These are phyloP conservation scores for Colletotrichum lini DNA, from an alignment of 2,329 filamentous ascomycete species.

Conservation along the genomic window DNA sequence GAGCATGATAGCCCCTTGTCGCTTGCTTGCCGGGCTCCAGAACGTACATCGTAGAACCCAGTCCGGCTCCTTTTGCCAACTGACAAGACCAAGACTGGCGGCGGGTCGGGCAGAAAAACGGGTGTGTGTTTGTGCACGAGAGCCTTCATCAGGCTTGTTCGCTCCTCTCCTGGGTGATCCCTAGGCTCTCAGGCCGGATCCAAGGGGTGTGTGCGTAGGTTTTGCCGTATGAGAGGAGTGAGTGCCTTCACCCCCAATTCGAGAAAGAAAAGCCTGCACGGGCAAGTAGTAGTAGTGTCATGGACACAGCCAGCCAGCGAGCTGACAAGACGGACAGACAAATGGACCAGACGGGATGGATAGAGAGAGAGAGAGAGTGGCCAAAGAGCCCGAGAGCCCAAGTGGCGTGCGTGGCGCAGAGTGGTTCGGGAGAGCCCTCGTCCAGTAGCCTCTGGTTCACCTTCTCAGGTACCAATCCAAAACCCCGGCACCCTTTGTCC, in stretches of 20 bases:
- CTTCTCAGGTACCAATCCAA: neutral
- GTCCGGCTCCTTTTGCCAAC: neutral
- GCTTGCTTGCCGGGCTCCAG: conserved; percentile 12
- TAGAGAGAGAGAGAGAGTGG: neutral
- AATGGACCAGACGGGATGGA: neutral
- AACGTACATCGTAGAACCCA: neutral
- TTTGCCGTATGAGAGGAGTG: conserved; percentile 29
- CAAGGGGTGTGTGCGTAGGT: conserved; percentile 31
- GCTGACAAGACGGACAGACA: too few relatives aligned
- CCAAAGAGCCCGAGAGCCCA: neutral
- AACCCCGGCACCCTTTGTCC: neutral
- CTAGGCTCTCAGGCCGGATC: conserved; percentile 14
- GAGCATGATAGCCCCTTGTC: conserved; percentile 16
- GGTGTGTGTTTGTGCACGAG: neutral
- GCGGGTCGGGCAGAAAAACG: conserved; percentile 28
- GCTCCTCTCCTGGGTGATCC: neutral
- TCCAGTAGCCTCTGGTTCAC: neutral
- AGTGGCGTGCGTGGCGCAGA: neutral
- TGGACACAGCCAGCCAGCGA: neutral
- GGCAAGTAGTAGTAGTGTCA: neutral
- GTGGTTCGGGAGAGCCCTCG: conserved; percentile 1
- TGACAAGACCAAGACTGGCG: neutral
- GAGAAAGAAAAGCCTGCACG: neutral
- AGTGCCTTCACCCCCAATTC: neutral
- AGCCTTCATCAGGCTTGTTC: conserved; percentile 10